Conservation (phyloP, 371 early-diverging fungal genomes). For the Mucor circinelloides region DNA sequence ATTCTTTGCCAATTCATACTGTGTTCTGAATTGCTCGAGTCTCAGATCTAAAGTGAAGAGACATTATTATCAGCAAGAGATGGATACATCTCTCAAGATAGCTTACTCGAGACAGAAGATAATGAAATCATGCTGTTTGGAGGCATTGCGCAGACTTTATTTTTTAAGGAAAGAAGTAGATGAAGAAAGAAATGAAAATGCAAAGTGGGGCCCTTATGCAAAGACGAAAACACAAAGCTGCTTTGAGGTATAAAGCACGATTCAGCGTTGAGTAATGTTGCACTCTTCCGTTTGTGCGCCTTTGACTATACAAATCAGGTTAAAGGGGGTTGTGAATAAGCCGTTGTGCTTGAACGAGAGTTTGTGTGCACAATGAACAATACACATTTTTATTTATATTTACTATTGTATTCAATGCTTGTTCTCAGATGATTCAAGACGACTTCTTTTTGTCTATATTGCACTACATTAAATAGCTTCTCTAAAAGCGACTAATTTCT, state of each 20-base stretch:
- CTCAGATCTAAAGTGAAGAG: constrained; percentile 10
- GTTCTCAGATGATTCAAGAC: constrained; percentile 12
- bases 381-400: neutral
- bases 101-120: constrained; percentile 16
- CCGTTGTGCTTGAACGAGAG: neutral
- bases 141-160: neutral
- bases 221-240: constrained; percentile 6
- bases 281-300: constrained; percentile 22
- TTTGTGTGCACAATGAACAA: neutral
- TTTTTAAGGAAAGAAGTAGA: neutral
- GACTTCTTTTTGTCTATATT: constrained; percentile 7
- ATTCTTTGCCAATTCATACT: constrained; percentile 46
- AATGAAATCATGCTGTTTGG: neutral
- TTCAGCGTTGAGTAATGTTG: constrained; percentile 20
- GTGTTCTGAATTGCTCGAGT: constrained; percentile 40
- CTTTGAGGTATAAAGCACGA: constrained; percentile 9
- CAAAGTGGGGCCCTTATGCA: constrained; percentile 19
- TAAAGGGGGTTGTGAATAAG: neutral
- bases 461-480: constrained; percentile 34
- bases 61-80: neutral
- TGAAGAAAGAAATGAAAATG: neutral
- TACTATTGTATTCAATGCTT: neutral
- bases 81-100: neutral
- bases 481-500: constrained; percentile 51
- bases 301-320: neutral